Evolutionary conservation across 805 yeast genomes (phyloP).

Genomic region (Cephaloascus albidus): DNA sequence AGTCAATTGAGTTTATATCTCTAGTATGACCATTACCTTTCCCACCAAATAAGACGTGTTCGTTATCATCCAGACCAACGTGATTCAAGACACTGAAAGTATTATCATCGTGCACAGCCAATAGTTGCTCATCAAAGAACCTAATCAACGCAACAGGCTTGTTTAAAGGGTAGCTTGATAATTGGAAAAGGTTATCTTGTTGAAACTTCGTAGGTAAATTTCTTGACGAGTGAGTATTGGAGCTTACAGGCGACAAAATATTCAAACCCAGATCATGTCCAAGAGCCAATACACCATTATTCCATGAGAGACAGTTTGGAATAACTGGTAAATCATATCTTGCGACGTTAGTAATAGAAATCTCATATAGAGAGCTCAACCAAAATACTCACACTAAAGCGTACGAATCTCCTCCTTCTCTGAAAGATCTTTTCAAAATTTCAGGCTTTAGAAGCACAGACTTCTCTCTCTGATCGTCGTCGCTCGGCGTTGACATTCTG

Average conservation of each 20-base stretch:
- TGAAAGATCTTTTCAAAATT: not conserved
- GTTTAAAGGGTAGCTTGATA: not conserved
- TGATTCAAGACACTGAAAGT: not conserved
- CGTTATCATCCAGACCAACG: not conserved
- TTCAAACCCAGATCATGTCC: not conserved
- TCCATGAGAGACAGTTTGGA: not conserved
- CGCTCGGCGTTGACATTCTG: no score
- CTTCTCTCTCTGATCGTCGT: no score
- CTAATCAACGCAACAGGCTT: not conserved
- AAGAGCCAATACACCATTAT: not conserved
- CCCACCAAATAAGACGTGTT: not conserved
- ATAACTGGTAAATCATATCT: not conserved
- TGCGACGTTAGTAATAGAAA: not conserved
- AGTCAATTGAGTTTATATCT: not conserved
- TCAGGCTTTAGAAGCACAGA: not conserved
- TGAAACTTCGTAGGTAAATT: not conserved
- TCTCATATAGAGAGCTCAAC: no score
- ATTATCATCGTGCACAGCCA: not conserved
- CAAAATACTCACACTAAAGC: not conserved
- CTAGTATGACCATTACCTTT: not conserved
- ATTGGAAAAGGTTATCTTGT: not conserved
- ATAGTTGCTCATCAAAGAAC: not conserved
- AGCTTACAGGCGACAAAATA: not conserved
- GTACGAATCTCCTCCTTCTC: not conserved
- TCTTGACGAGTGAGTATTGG: not conserved